Evolutionary conservation across 371 early-diverging fungal species (phyloP).

Genomic region (Circinella umbellata): DNA sequence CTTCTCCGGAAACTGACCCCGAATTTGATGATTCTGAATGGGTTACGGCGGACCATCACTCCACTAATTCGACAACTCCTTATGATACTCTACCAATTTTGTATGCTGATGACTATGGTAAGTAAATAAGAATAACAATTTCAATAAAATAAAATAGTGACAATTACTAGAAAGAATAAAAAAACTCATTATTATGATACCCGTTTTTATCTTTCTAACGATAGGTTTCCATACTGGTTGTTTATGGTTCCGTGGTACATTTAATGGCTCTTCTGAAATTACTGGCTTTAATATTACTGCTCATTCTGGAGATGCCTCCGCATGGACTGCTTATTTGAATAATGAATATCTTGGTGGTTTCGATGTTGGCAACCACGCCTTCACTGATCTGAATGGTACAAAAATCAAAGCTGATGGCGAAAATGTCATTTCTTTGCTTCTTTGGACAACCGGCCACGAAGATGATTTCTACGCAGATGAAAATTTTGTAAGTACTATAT

Average conservation of each 20-base stretch:
- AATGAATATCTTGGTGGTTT: conserved; percentile 32
- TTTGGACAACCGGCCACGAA: conserved; percentile 30
- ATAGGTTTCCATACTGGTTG: conserved; percentile 28
- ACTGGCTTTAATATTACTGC: conserved; percentile 24
- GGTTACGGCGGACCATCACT: conserved; percentile 23
- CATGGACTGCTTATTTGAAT: conserved; percentile 28
- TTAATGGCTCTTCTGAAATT: conserved; percentile 21
- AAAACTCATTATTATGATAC: neutral
- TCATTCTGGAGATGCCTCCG: conserved; percentile 25
- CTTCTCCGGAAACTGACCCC: conserved; percentile 24
- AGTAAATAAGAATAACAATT: neutral
- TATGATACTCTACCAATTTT: conserved; percentile 22
- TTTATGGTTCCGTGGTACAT: conserved; percentile 31
- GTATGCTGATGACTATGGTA: conserved; percentile 32
- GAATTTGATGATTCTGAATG: conserved; percentile 30
- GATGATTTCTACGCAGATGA: conserved; percentile 22
- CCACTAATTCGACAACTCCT: conserved; percentile 23
- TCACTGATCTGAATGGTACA: conserved; percentile 10
- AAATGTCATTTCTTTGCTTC: conserved; percentile 23
- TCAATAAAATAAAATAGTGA: neutral
- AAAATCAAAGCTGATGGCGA: conserved; percentile 15
- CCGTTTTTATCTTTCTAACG: neutral
- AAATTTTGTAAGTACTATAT: neutral
- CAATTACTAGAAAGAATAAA: neutral
- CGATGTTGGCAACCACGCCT: conserved; percentile 10